These are phyloP conservation scores for Penicillium vulpinum DNA, from an alignment of 2,329 filamentous ascomycete genomes.

Conservation along the genomic window DNA sequence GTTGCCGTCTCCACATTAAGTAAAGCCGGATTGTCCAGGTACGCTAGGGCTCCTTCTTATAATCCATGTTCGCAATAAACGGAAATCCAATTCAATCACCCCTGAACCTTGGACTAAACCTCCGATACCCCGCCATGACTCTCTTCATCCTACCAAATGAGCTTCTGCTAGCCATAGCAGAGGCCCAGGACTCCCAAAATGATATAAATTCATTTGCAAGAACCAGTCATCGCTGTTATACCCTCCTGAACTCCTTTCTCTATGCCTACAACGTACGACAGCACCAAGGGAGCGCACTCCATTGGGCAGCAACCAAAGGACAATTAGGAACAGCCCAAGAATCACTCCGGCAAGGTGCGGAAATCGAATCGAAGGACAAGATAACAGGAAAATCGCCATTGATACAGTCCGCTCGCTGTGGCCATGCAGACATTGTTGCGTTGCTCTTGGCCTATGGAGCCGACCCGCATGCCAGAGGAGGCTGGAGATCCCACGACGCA, in stretches of 20 bases:
- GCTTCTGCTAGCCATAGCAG: conserved; percentile 3
- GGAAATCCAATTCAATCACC: background rate
- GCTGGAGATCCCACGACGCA: background rate
- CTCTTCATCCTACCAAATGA: conserved; percentile 7
- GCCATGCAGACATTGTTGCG: background rate
- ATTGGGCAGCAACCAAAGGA: conserved; percentile 3
- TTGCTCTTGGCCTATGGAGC: conserved; percentile 2
- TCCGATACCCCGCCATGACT: background rate
- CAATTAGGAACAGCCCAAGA: background rate
- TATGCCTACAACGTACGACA: conserved; percentile 2
- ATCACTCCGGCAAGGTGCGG: conserved; percentile 3
- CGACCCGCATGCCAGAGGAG: background rate
- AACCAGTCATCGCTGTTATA: background rate
- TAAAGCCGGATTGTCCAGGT: background rate
- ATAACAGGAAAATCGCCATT: background rate
- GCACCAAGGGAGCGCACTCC: conserved; percentile 2
- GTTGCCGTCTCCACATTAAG: background rate
- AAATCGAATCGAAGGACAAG: background rate
- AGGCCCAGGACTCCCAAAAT: background rate
- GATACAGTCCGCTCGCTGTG: background rate
- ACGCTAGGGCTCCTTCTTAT: background rate
- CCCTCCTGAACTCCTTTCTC: background rate
- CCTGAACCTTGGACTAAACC: background rate
- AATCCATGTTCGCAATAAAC: background rate
- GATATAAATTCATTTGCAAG: conserved; percentile 3